Conservation (phyloP, 371 early-diverging fungal genomes). For the Mortierella sp. region DNA sequence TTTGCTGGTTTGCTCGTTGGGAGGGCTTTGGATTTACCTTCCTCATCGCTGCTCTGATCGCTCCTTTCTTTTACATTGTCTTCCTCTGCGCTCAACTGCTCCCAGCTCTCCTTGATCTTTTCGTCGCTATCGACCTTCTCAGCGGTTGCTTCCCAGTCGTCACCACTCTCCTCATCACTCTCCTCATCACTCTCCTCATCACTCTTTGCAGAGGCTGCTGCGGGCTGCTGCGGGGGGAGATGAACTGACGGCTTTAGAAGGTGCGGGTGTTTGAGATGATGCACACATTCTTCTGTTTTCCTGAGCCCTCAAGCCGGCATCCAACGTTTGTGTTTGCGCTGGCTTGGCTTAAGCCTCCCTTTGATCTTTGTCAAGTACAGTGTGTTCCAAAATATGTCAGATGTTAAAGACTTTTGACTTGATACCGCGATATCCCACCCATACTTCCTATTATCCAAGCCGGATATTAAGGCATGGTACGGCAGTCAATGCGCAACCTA, state of each 20-base stretch:
- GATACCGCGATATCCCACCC: too few relatives aligned
- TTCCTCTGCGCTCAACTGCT: slow-evolving; percentile 55
- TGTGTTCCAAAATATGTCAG: too few relatives aligned
- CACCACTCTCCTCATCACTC: too few relatives aligned
- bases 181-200: too few relatives aligned
- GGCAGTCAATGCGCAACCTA: too few relatives aligned
- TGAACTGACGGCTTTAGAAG: slow-evolving; percentile 17
- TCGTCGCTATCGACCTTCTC: slow-evolving; percentile 51
- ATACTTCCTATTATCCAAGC: too few relatives aligned
- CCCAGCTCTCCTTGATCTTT: slow-evolving; percentile 58
- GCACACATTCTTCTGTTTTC: slow-evolving; percentile 60
- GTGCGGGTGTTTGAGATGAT: slow-evolving; percentile 39
- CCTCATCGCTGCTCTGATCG: slow-evolving; percentile 69
- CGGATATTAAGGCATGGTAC: too few relatives aligned
- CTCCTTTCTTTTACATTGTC: slow-evolving; percentile 70
- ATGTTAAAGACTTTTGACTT: too few relatives aligned
- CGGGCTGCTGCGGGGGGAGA: slow-evolving; percentile 23
- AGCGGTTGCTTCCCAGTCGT: slow-evolving; percentile 57
- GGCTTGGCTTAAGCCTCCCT: slow-evolving; percentile 84
- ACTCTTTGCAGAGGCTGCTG: slow-evolving; percentile 55
- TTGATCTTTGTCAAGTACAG: slow-evolving; percentile 93
- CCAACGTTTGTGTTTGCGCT: slow-evolving; percentile 81
- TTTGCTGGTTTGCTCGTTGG: slow-evolving; percentile 35
- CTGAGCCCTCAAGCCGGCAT: slow-evolving; percentile 68
- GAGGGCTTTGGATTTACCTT: too few relatives aligned